These are phyloP conservation scores for Acer saccharum DNA, from an alignment of 345 rosid genomes.

Conservation along the genomic window DNA sequence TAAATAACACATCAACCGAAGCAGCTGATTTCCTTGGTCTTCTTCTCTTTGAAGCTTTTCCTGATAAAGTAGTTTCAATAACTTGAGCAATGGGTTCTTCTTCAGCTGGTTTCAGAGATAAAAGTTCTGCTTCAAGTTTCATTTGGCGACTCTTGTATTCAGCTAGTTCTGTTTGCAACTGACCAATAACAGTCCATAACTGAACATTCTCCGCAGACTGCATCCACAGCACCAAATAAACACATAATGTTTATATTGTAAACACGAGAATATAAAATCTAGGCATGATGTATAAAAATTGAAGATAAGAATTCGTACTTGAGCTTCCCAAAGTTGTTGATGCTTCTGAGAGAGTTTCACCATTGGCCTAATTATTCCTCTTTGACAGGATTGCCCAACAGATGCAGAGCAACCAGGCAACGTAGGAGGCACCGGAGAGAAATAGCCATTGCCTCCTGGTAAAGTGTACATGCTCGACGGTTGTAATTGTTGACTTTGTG, in stretches of 20 bases:
- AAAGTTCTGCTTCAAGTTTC: conserved; percentile 41
- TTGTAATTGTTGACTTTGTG: conserved; percentile 34
- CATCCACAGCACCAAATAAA: conserved; percentile 11
- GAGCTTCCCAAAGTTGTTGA: conserved; percentile 48
- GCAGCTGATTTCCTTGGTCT: conserved; percentile 37
- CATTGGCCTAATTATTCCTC: conserved; percentile 33
- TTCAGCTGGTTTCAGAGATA: conserved; percentile 26
- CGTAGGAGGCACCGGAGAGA: conserved; percentile 17
- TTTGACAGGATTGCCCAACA: conserved; percentile 25
- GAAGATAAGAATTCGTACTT: conserved; percentile 29
- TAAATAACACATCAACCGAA: conserved; percentile 26
- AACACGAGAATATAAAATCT: not conserved
- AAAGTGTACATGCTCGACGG: conserved; percentile 18
- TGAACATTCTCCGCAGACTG: conserved; percentile 43
- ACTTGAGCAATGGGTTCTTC: conserved; percentile 20
- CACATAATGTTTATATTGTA: not conserved
- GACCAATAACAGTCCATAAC: conserved; percentile 33
- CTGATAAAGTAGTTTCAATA: conserved; percentile 18
- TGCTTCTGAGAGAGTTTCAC: conserved; percentile 48
- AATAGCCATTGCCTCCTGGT: conserved; percentile 27
- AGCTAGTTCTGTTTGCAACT: conserved; percentile 41
- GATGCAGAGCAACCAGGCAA: conserved; percentile 23
- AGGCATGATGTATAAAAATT: not conserved
- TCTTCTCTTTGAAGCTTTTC: conserved; percentile 34
- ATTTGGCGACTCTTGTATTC: conserved; percentile 30